Conservation (phyloP, 2,329 filamentous ascomycete species). For the Akanthomyces dipterigenus region DNA sequence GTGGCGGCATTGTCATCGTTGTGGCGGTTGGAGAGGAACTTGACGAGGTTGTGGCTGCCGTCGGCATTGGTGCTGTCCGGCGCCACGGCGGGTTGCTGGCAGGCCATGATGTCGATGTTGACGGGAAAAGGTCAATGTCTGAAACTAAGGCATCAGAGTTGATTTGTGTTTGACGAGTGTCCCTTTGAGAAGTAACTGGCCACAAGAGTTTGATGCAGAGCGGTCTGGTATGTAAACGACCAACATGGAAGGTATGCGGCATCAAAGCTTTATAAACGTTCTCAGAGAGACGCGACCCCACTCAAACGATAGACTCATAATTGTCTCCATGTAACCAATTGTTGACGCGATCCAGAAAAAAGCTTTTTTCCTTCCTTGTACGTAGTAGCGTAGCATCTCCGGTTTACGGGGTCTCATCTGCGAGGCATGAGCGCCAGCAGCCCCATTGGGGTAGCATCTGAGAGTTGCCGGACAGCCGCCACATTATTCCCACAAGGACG, state of each 20-base stretch:
- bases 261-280: background rate
- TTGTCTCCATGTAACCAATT: background rate
- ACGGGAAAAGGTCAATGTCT: too few relatives aligned
- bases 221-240: background rate
- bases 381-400: background rate
- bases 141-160: background rate
- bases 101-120: background rate
- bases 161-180: too few relatives aligned
- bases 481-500: background rate
- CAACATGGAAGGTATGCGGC: background rate
- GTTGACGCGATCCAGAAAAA: background rate
- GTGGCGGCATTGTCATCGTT: background rate
- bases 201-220: too few relatives aligned
- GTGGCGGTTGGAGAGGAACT: background rate
- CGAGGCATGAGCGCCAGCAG: conserved; percentile 7
- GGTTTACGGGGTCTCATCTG: background rate
- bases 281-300: background rate
- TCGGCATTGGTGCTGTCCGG: background rate
- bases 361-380: background rate
- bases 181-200: too few relatives aligned
- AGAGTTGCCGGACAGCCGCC: background rate
- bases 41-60: background rate
- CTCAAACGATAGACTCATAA: background rate
- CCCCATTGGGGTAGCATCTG: background rate
- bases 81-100: conserved; percentile 9